Conservation (phyloP, 768 basidiomycete species). For the Strobilomyces confusus region DNA sequence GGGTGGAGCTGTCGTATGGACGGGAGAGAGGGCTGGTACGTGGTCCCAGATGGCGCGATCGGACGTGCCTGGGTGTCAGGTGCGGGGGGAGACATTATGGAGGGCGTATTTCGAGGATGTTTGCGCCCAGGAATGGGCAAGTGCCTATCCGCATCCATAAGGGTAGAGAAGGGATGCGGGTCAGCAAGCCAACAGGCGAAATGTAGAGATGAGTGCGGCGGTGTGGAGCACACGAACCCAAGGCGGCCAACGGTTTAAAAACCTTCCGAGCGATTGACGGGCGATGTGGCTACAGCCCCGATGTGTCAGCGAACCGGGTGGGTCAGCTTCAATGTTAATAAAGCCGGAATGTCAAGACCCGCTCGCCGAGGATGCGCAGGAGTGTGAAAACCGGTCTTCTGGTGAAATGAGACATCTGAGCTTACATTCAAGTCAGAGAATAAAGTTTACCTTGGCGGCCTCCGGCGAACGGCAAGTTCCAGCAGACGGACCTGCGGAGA, state of each 20-base stretch:
- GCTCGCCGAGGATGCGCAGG: conserved; percentile 27
- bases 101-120: conserved; percentile 16
- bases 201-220: conserved; percentile 16
- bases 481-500: conserved; percentile 23
- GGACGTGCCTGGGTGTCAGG: conserved; percentile 27
- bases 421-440: conserved; percentile 24
- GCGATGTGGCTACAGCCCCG: conserved; percentile 26
- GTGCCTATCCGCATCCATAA: conserved; percentile 39
- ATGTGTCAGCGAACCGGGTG: conserved; percentile 28
- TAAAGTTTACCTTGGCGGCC: conserved; percentile 29
- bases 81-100: conserved; percentile 25
- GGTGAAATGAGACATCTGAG: conserved; percentile 23
- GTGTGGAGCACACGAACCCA: conserved; percentile 24
- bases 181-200: conserved; percentile 17
- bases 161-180: background rate
- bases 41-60: conserved; percentile 19
- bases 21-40: conserved; percentile 42
- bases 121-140: conserved; percentile 32
- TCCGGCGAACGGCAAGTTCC: conserved; percentile 28
- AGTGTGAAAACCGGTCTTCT: conserved; percentile 20
- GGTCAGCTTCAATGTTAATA: conserved; percentile 27
- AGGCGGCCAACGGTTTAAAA: conserved; percentile 23
- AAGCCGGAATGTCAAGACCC: conserved; percentile 25
- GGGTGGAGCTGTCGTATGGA: conserved; percentile 69
- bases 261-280: conserved; percentile 18